Percentiles rank a stretch among this genome's conserved stretches.
phyloP scores from a whole-genome alignment of 352 stramenopile genomes.

The Saprolegnia parasitica region DNA sequence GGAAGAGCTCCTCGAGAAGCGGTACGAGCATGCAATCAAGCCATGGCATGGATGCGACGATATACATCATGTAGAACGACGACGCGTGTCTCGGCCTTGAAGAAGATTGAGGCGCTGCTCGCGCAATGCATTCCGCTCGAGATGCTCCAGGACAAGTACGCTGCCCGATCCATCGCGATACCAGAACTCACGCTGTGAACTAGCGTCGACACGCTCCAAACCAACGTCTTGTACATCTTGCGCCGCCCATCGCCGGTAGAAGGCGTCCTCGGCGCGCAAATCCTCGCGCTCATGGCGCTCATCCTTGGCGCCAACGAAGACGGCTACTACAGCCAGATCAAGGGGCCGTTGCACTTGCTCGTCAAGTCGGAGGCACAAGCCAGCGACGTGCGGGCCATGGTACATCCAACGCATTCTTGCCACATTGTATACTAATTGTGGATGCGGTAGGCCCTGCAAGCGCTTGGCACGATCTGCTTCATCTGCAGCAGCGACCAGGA shows the following conservation, averaged over 20 bases:
- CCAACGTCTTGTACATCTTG: slow-evolving; percentile 59
- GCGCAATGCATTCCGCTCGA: slow-evolving; percentile 66
- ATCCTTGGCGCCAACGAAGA: slow-evolving; percentile 74
- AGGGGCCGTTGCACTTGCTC: slow-evolving; percentile 64
- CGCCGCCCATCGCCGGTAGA: slow-evolving; percentile 69
- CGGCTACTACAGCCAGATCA: slow-evolving; percentile 65
- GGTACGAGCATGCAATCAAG: slow-evolving; percentile 37
- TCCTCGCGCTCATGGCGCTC: slow-evolving; percentile 67
- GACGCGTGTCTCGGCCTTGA: slow-evolving; percentile 61
- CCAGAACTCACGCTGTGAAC: neutral
- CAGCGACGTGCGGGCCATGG: slow-evolving; percentile 56
- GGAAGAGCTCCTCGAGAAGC: slow-evolving; percentile 72
- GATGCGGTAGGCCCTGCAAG: slow-evolving; percentile 47
- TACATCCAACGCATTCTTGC: slow-evolving; percentile 32
- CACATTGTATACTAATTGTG: neutral
- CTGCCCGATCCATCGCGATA: slow-evolving; percentile 1
- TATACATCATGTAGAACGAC: slow-evolving; percentile 42
- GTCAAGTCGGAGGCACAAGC: slow-evolving; percentile 52
- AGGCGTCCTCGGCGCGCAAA: slow-evolving; percentile 53
- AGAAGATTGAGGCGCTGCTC: slow-evolving; percentile 56
- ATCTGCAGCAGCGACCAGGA: slow-evolving; percentile 74
- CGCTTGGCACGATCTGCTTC: slow-evolving; percentile 69
- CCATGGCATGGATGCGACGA: neutral
- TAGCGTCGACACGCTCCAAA: slow-evolving; percentile 50
- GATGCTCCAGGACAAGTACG: slow-evolving; percentile 64